phyloP scores from a whole-genome alignment of 164 flowering plant species.

The Brasenia schreberi region DNA sequence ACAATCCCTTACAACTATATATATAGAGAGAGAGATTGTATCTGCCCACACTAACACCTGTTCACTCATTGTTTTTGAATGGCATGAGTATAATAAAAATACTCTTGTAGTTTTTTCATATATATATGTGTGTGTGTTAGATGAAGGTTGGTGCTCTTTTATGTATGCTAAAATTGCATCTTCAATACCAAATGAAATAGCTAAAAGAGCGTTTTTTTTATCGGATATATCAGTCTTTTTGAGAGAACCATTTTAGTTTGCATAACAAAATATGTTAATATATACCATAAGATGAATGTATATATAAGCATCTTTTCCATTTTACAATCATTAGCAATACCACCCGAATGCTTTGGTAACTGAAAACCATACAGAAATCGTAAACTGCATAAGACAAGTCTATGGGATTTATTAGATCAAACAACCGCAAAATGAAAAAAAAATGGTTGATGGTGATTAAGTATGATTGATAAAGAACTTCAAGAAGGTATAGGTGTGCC shows the following conservation, averaged over 20 bases:
- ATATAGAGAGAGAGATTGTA: not conserved
- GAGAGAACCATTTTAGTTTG: not conserved
- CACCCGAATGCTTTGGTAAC: not conserved
- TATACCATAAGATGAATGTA: not conserved
- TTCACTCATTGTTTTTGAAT: too few species aligned
- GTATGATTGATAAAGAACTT: too few species aligned
- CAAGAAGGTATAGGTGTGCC: not conserved
- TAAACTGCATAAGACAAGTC: not conserved
- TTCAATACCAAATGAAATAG: not conserved
- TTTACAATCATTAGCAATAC: not conserved
- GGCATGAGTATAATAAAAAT: too few species aligned
- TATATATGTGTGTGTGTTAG: too few species aligned
- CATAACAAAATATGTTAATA: too few species aligned
- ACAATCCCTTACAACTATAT: not conserved
- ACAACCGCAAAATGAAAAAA: too few species aligned
- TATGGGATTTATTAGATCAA: not conserved
- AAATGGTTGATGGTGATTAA: not conserved
- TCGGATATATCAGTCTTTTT: not conserved
- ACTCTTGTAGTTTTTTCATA: too few species aligned
- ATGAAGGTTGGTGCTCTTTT: too few species aligned
- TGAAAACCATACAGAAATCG: not conserved
- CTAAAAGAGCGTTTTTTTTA: not conserved
- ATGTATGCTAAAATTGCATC: too few species aligned
- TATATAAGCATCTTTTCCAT: not conserved
- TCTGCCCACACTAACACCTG: not conserved